Evolutionary conservation across 73 alveolate genomes (phyloP).

Genomic region (Uronychia binucleata): DNA sequence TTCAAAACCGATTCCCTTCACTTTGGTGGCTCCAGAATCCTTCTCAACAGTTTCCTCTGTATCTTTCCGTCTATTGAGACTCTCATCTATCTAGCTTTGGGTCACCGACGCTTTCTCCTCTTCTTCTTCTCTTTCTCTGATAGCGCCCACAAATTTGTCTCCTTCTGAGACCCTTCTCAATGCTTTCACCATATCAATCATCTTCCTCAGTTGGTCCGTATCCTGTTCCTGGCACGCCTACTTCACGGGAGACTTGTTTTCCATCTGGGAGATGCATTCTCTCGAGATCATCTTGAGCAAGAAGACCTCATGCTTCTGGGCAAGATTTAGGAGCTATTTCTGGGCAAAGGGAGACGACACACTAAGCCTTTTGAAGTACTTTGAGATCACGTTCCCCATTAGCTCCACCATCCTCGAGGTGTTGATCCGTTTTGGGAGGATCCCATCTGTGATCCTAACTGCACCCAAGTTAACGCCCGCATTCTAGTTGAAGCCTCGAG

Average conservation of each 20-base stretch:
- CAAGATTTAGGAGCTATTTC: neutral
- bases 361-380: neutral
- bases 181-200: neutral
- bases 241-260: too few species aligned
- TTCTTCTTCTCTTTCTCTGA: neutral
- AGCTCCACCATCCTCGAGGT: neutral
- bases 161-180: neutral
- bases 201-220: neutral
- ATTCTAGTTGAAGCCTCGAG: neutral
- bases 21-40: neutral
- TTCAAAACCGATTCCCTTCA: neutral
- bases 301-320: neutral
- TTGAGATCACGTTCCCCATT: neutral
- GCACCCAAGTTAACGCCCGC: neutral
- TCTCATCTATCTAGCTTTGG: neutral
- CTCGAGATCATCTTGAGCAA: neutral
- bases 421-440: neutral
- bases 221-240: neutral
- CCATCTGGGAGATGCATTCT: too few species aligned
- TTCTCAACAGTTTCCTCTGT: neutral
- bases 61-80: neutral
- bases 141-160: neutral
- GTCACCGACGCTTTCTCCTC: neutral
- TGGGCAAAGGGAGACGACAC: neutral
- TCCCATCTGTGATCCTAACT: neutral